Base-by-base conservation (phyloP, 2,329 filamentous ascomycete genomes). In the Penicillium sumatraense region DNA sequence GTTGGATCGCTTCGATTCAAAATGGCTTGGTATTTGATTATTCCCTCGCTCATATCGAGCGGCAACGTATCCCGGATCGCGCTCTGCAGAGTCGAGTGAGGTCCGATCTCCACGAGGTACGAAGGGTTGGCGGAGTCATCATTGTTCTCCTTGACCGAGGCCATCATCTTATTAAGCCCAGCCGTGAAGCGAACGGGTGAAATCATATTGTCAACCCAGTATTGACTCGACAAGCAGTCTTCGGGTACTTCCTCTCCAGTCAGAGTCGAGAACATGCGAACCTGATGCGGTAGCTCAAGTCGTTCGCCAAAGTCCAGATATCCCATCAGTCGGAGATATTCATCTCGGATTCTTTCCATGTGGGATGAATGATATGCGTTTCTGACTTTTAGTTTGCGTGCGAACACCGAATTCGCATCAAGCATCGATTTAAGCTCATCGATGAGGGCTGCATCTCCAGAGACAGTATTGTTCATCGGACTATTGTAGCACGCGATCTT, bases 201-300 rank as follows among this genome's bases (percentile, higher is more conserved):
- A 0, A 69, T 57, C 62, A 73, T 62, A 21, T 73, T 73, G 2
- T 65, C 58, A 2, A 68, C 63, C 71, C 71, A 73, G 42, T 73
- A 72, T 18, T 56, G 52, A 16, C 54, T 47, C n/a, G 45, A 36
- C 6, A 67, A 48, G 42, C 47, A 5, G 3, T 62, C 49, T 1
- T 58, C 55, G 1, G 44, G 33, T 5, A 68, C 49, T 10, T 59
- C 51, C 21, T 60, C n/a, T 5, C 64, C 65, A 14, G 64, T 66
- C 3, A 68, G 61, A 11, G 61, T 68, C 1, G 66, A 68, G 27
- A 66, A 66, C 59, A 64, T 68, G n/a, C 36, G 57, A 14, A 62
- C 63, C 26, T 31, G 16, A 7, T 59, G 60, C 5, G 61, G 60
- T 8, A 49, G 20, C 5, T 45, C 49, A 3, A 64, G 31, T n/a